Evolutionary conservation across 495 filamentous ascomycete species (phyloP).

Genomic region (Penicillium desertorum): DNA sequence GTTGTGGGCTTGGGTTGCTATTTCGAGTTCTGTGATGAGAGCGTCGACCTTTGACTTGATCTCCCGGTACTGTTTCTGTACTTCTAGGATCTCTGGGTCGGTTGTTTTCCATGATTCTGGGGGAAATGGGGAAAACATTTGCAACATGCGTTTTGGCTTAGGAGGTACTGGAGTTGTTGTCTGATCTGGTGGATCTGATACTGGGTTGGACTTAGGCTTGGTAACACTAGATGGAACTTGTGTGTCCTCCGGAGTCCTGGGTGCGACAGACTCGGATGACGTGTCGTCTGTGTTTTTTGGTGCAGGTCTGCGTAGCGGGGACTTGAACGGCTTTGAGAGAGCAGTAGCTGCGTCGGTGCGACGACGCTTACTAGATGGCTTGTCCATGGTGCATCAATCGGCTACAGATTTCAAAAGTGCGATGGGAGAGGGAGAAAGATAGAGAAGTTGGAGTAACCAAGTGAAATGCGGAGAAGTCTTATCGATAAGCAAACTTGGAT

Average conservation of each 20-base stretch:
- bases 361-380: conserved; percentile 51
- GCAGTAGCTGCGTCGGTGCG: conserved; percentile 52
- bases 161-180: background rate
- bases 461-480: conserved; percentile 13
- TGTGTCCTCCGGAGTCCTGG: background rate
- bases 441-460: background rate
- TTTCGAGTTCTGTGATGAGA: conserved; percentile 46
- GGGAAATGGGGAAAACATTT: conserved; percentile 1
- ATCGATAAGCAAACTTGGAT: conserved; percentile 23
- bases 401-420: background rate
- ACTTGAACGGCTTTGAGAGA: conserved; percentile 67
- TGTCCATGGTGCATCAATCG: conserved; percentile 21
- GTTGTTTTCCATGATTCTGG: conserved; percentile 8
- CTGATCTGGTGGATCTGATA: background rate
- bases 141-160: conserved; percentile 3
- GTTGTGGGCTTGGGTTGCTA: conserved; percentile 48
- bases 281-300: conserved; percentile 9
- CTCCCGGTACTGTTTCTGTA: conserved; percentile 36
- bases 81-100: conserved; percentile 25
- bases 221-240: background rate
- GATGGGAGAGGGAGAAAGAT: background rate
- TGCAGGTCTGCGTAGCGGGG: conserved; percentile 52
- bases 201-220: background rate
- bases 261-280: conserved; percentile 9
- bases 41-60: conserved; percentile 36